Evolutionary conservation across 2,329 filamentous ascomycete species (phyloP).

Genomic region (Aspergillus persii): DNA sequence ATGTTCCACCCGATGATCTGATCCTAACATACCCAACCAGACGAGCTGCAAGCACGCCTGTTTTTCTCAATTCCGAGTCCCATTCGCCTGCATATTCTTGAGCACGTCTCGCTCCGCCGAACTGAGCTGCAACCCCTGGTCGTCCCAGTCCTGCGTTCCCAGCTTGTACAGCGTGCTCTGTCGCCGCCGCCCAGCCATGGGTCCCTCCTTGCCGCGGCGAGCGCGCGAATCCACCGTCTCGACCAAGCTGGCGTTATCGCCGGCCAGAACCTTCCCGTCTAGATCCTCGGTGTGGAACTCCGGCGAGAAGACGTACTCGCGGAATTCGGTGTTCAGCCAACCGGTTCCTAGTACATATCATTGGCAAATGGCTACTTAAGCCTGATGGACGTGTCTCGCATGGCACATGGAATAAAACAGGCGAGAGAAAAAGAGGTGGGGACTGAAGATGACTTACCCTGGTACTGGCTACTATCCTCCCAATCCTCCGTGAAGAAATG

Average conservation of each 20-base stretch:
- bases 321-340: slow-evolving; percentile 72
- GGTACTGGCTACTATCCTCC: slow-evolving; percentile 55
- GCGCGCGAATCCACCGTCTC: slow-evolving; percentile 44
- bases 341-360: slow-evolving; percentile 56
- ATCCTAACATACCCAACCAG: not conserved
- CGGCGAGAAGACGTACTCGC: slow-evolving; percentile 64
- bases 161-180: slow-evolving; percentile 40
- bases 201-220: slow-evolving; percentile 39
- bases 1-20: not conserved
- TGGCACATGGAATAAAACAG: no score
- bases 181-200: slow-evolving; percentile 33
- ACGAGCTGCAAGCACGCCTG: not conserved
- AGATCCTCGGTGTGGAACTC: slow-evolving; percentile 49
- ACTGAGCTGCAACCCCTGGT: slow-evolving; percentile 41
- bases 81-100: slow-evolving; percentile 23
- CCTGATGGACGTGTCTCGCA: not conserved
- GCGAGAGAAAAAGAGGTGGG: no score
- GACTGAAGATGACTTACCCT: slow-evolving; percentile 34
- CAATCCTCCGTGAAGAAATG: slow-evolving; percentile 86
- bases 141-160: slow-evolving; percentile 44
- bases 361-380: not conserved
- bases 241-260: slow-evolving; percentile 41
- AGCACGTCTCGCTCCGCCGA: slow-evolving; percentile 33
- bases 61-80: not conserved
- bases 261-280: slow-evolving; percentile 33